These are phyloP conservation scores for Stipa capillata DNA, from an alignment of 176 grass and related monocot species.

Conservation along the genomic window DNA sequence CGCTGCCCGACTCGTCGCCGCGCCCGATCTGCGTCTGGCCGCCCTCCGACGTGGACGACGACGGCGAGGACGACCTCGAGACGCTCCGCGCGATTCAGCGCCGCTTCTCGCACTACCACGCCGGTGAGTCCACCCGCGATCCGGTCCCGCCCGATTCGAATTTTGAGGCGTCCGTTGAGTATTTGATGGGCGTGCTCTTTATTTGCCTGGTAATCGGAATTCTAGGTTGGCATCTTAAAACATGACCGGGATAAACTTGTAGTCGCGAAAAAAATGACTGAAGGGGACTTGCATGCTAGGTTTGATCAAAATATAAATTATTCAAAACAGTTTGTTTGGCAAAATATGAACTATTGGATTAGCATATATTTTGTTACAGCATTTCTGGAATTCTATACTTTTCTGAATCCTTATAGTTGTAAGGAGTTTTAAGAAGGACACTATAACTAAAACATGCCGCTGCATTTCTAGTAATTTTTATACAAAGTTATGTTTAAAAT, in stretches of 20 bases:
- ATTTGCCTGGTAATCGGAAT: not conserved
- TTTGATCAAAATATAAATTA: not conserved
- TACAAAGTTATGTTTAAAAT: not conserved
- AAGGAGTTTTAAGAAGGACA: not conserved
- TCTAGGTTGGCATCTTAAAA: not conserved
- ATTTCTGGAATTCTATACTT: not conserved
- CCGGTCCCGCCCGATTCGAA: not conserved
- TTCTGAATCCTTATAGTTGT: not conserved
- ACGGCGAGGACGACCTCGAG: conserved; percentile 67
- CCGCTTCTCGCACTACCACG: conserved; percentile 65
- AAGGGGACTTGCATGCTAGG: not conserved
- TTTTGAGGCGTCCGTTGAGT: not conserved
- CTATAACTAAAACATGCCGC: not conserved
- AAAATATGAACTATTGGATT: not conserved
- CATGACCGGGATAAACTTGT: too few species aligned
- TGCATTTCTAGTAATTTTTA: not conserved
- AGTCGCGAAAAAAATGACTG: too few species aligned
- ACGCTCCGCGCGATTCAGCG: conserved; percentile 76
- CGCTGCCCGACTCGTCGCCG: not conserved
- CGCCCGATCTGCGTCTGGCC: conserved; percentile 31
- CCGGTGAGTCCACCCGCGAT: conserved; percentile 27
- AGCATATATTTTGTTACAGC: not conserved
- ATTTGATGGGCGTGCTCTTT: not conserved
- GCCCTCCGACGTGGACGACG: conserved; percentile 45
- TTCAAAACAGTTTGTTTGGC: not conserved